Evolutionary conservation across 257 asterid genomes (phyloP).

Genomic region (Jacaranda mimosifolia): DNA sequence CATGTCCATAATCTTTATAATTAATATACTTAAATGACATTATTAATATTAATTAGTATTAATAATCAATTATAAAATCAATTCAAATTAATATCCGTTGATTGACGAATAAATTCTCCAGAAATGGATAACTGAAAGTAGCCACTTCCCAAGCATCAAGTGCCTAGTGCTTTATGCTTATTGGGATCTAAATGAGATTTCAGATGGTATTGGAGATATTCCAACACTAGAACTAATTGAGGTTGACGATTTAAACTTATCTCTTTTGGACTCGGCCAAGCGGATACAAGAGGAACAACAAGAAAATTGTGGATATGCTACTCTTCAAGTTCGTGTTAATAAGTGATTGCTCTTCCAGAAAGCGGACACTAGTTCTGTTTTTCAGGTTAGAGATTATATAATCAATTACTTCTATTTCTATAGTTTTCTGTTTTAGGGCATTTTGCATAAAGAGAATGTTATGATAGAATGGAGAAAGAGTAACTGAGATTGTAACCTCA

Average conservation of each 20-base stretch:
- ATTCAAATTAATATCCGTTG: constrained; percentile 3
- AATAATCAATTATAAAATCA: too few relatives aligned
- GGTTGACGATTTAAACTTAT: neutral
- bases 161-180: neutral
- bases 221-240: constrained; percentile 28
- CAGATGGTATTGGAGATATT: constrained; percentile 20
- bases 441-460: too few relatives aligned
- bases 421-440: too few relatives aligned
- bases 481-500: too few relatives aligned
- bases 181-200: neutral
- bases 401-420: too few relatives aligned
- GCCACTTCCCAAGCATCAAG: constrained; percentile 32
- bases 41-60: too few relatives aligned
- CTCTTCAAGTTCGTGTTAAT: neutral
- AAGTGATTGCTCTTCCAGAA: too few relatives aligned
- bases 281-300: neutral
- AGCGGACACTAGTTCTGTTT: too few relatives aligned
- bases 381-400: too few relatives aligned
- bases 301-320: neutral
- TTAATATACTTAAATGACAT: too few relatives aligned
- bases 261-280: neutral
- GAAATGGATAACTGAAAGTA: constrained; percentile 16
- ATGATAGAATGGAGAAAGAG: too few relatives aligned
- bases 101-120: neutral
- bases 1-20: too few relatives aligned